Percentiles rank a stretch among this genome's conserved stretches.
These are phyloP conservation scores for Nannizziopsis arthrosporioides DNA, from an alignment of 2,329 filamentous ascomycete species.

Conservation along the genomic window DNA sequence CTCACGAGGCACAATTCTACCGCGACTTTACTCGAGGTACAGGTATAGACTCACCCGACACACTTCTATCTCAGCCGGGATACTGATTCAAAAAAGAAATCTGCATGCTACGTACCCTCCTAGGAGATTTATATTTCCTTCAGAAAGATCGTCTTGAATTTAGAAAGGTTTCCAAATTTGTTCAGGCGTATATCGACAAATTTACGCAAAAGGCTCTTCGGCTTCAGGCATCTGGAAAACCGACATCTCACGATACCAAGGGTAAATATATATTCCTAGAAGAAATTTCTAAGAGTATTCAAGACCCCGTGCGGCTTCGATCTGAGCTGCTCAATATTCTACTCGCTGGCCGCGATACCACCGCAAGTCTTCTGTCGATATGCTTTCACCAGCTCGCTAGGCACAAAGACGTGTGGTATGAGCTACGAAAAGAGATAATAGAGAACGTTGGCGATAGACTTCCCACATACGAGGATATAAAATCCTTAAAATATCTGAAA, in stretches of 20 bases:
- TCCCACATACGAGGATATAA: conserved; percentile 36
- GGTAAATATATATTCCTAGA: conserved; percentile 40
- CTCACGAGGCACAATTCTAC: conserved; percentile 40
- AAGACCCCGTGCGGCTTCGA: conserved; percentile 38
- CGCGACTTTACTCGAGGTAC: conserved; percentile 18
- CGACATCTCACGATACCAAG: conserved; percentile 6
- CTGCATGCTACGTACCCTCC: conserved; percentile 8
- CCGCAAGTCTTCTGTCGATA: conserved; percentile 37
- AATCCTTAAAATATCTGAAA: conserved; percentile 30
- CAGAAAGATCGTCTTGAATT: conserved; percentile 14
- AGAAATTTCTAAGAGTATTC: conserved; percentile 36
- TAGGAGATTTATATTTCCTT: conserved; percentile 12
- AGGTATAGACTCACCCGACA: conserved; percentile 4
- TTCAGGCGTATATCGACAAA: conserved; percentile 21
- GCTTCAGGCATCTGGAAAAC: conserved; percentile 16
- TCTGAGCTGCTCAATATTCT: conserved; percentile 42
- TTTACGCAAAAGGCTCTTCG: conserved; percentile 21
- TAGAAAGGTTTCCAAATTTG: conserved; percentile 8
- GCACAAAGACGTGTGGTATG: conserved; percentile 27
- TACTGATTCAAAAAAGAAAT: conserved; percentile 6
- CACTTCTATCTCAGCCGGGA: not conserved
- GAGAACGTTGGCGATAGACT: conserved; percentile 33
- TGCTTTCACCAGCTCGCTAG: conserved; percentile 39
- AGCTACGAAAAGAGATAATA: conserved; percentile 27
- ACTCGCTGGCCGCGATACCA: conserved; percentile 46